A percentile compares a stretch with the other conserved stretches of the same genome.
These are phyloP conservation scores for Tricholoma saponaceum DNA, from an alignment of 768 basidiomycete species.

Conservation along the genomic window DNA sequence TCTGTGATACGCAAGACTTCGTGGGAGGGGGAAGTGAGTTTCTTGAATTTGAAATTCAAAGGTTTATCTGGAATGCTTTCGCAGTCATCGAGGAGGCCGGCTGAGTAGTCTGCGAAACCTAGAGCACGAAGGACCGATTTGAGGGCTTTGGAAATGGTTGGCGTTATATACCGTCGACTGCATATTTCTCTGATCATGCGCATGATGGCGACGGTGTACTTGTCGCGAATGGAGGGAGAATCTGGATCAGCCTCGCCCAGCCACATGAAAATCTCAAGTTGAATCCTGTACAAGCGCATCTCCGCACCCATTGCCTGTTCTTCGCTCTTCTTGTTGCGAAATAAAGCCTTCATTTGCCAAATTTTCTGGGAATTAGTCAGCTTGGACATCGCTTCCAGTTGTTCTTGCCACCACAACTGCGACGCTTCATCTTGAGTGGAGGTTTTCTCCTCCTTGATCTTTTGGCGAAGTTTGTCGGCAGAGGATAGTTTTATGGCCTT, in stretches of 20 bases:
- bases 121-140: slow-evolving; percentile 37
- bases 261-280: slow-evolving; percentile 39
- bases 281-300: slow-evolving; percentile 24
- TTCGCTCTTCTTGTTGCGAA: slow-evolving; percentile 40
- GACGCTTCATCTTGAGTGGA: slow-evolving; percentile 35
- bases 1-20: slow-evolving; percentile 55
- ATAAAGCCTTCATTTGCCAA: slow-evolving; percentile 30
- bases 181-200: slow-evolving; percentile 43
- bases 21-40: slow-evolving; percentile 47
- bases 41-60: slow-evolving; percentile 50
- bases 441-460: slow-evolving; percentile 44
- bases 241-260: slow-evolving; percentile 39
- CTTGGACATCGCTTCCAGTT: slow-evolving; percentile 35
- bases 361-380: slow-evolving; percentile 30
- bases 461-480: slow-evolving; percentile 28
- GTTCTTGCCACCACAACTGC: slow-evolving; percentile 48
- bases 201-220: slow-evolving; percentile 42
- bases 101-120: slow-evolving; percentile 41
- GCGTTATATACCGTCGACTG: slow-evolving; percentile 32
- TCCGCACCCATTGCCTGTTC: slow-evolving; percentile 27
- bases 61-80: slow-evolving; percentile 15
- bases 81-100: slow-evolving; percentile 13
- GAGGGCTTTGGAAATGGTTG: slow-evolving; percentile 31
- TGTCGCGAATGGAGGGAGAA: slow-evolving; percentile 36
- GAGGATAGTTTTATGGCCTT: slow-evolving; percentile 19